Evolutionary conservation across 1,139 yeast genomes (phyloP).

Genomic region (Wickerhamomyces sp.): DNA sequence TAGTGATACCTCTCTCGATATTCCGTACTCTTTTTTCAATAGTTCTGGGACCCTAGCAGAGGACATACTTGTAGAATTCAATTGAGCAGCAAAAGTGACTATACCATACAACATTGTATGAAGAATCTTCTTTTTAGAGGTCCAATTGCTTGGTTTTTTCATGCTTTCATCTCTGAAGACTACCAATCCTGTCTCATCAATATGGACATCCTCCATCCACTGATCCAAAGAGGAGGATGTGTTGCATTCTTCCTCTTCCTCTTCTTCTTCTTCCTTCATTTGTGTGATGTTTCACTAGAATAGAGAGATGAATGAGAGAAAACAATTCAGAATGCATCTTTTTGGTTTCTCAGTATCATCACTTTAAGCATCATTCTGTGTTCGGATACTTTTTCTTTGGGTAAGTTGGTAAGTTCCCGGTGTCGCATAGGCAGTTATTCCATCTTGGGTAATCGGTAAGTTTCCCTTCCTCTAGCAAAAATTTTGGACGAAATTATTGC

Average conservation of each 20-base stretch:
- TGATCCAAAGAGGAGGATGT: slow-evolving; percentile 20
- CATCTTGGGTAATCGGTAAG: no score
- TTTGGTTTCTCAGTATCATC: no score
- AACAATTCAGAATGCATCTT: no score
- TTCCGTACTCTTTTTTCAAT: slow-evolving; percentile 30
- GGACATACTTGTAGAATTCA: slow-evolving; percentile 36
- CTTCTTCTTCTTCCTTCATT: no score
- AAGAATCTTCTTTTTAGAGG: slow-evolving; percentile 26
- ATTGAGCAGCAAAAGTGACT: slow-evolving; percentile 40
- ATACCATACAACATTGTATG: slow-evolving; percentile 38
- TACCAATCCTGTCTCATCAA: slow-evolving; percentile 12
- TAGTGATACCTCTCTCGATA: slow-evolving; percentile 30
- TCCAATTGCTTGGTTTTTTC: slow-evolving; percentile 34
- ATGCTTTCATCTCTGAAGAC: slow-evolving; percentile 23
- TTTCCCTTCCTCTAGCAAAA: no score
- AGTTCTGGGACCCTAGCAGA: slow-evolving; percentile 25
- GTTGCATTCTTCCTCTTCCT: neutral
- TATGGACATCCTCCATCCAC: slow-evolving; percentile 2
- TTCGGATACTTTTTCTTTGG: no score
- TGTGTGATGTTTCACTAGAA: no score
- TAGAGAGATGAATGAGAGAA: no score
- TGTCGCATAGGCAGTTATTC: no score
- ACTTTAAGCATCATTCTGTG: no score
- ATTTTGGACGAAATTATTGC: no score
- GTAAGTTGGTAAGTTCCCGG: no score